Evolutionary conservation across 129 eudicot genomes (phyloP).

Genomic region (Chrysanthemum lavandulifolium): DNA sequence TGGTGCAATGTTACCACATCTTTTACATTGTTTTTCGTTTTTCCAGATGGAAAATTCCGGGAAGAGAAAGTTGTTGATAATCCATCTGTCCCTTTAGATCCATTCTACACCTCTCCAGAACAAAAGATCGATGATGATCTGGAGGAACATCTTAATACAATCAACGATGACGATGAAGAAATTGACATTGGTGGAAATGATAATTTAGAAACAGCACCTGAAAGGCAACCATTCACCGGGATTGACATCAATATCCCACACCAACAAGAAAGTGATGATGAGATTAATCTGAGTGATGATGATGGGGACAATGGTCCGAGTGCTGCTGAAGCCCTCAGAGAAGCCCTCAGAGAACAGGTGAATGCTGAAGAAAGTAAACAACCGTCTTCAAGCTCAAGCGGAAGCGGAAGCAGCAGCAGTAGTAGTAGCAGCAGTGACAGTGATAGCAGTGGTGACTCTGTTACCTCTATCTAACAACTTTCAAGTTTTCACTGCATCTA

Average conservation of each 20-base stretch:
- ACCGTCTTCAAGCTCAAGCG: slow-evolving; percentile 67
- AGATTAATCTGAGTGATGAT: slow-evolving; percentile 76
- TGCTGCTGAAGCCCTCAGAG: slow-evolving; percentile 96
- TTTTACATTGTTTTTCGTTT: neutral
- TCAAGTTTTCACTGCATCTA: slow-evolving; percentile 15
- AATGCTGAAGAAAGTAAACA: slow-evolving; percentile 59
- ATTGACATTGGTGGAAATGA: slow-evolving; percentile 31
- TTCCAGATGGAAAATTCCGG: slow-evolving; percentile 54
- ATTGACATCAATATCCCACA: slow-evolving; percentile 89
- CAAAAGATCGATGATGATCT: slow-evolving; percentile 63
- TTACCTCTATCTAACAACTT: slow-evolving; percentile 47
- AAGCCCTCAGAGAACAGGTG: slow-evolving; percentile 88
- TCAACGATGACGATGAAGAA: slow-evolving; percentile 69
- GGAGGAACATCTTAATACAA: slow-evolving; percentile 77
- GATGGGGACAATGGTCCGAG: slow-evolving; percentile 55
- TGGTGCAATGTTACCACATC: neutral
- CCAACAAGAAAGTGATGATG: slow-evolving; percentile 70
- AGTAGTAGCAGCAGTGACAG: slow-evolving; percentile 52
- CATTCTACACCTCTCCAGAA: slow-evolving; percentile 55
- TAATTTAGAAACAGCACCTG: slow-evolving; percentile 31
- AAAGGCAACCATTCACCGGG: slow-evolving; percentile 49
- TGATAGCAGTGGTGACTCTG: slow-evolving; percentile 73
- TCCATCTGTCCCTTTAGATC: slow-evolving; percentile 39
- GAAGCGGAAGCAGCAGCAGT: slow-evolving; percentile 61
- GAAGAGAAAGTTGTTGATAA: slow-evolving; percentile 45